Conservation (phyloP, 2,329 filamentous ascomycete genomes). For the Trichophyton schoenleinii region DNA sequence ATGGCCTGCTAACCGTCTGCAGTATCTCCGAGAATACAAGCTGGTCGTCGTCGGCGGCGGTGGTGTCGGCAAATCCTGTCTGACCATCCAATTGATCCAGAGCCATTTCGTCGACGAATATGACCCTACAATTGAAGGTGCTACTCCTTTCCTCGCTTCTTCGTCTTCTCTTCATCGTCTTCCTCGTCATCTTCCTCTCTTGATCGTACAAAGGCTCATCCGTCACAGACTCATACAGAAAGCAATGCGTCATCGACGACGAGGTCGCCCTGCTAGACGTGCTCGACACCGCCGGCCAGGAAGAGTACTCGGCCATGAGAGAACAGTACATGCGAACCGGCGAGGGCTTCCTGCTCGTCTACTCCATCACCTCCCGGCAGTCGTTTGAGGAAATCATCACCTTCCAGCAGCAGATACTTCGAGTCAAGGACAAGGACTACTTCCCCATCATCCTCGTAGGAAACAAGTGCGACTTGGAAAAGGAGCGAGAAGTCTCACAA, state of each 20-base stretch:
- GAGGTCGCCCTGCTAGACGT: slow-evolving; percentile 96
- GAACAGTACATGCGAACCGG: slow-evolving; percentile 98
- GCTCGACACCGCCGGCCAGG: slow-evolving; percentile 92
- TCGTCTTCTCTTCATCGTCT: slow-evolving; percentile 31
- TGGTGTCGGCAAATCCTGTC: slow-evolving; percentile 96
- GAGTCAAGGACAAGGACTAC: slow-evolving; percentile 99
- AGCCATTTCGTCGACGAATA: slow-evolving; percentile 99
- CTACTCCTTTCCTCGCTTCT: slow-evolving; percentile 6
- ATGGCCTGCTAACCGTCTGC: background rate
- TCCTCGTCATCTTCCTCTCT: slow-evolving; percentile 23
- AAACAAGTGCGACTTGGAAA: slow-evolving; percentile 96
- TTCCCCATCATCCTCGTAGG: slow-evolving; percentile 98
- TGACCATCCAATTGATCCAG: slow-evolving; percentile 93
- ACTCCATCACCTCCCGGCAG: slow-evolving; percentile 94
- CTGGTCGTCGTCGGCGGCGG: slow-evolving; percentile 94
- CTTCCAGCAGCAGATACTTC: slow-evolving; percentile 95
- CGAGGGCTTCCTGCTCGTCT: slow-evolving; percentile 92
- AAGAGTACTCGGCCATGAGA: slow-evolving; percentile 92
- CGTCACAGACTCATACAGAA: slow-evolving; percentile 84
- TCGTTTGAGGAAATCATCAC: slow-evolving; percentile 98
- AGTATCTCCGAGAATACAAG: slow-evolving; percentile 89
- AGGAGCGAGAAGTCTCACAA: slow-evolving; percentile 78
- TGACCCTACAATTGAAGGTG: slow-evolving; percentile 95
- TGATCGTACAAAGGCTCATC: background rate
- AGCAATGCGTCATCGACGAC: slow-evolving; percentile 98